Percentiles rank a stretch among this genome's conserved stretches.
These are phyloP conservation scores for Dothidotthia symphoricarpi DNA, from an alignment of 2,329 filamentous ascomycete species.

Conservation along the genomic window DNA sequence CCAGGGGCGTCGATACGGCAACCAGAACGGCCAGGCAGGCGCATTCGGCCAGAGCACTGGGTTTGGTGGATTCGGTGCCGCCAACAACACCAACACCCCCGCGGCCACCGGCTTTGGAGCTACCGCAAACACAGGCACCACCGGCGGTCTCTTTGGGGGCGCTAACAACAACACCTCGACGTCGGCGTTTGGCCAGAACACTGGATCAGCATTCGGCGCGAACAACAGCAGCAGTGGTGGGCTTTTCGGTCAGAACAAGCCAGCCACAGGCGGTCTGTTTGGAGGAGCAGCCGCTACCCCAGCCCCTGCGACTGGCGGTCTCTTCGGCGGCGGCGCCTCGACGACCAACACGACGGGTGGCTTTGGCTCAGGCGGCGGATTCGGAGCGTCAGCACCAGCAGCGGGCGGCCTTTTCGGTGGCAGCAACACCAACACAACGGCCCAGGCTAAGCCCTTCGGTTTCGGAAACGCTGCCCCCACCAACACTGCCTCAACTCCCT, in stretches of 20 bases:
- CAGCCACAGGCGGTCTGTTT: slow-evolving; percentile 38
- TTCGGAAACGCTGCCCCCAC: slow-evolving; percentile 36
- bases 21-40: slow-evolving; percentile 74
- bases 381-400: slow-evolving; percentile 26
- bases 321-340: slow-evolving; percentile 36
- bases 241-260: slow-evolving; percentile 38
- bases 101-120: slow-evolving; percentile 50
- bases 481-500: slow-evolving; percentile 25
- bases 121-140: slow-evolving; percentile 36
- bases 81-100: slow-evolving; percentile 37
- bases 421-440: slow-evolving; percentile 30
- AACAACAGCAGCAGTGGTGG: slow-evolving; percentile 29
- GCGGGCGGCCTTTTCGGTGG: slow-evolving; percentile 53
- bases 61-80: slow-evolving; percentile 50
- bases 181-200: slow-evolving; percentile 37
- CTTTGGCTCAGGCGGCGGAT: slow-evolving; percentile 35
- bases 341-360: slow-evolving; percentile 27
- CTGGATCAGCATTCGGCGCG: slow-evolving; percentile 27
- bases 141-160: slow-evolving; percentile 48
- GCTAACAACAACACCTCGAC: slow-evolving; percentile 33
- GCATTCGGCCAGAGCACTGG: slow-evolving; percentile 71
- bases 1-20: slow-evolving; percentile 80
- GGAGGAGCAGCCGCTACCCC: slow-evolving; percentile 41
- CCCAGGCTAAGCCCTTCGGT: slow-evolving; percentile 22
- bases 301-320: slow-evolving; percentile 29